These are phyloP conservation scores for Anisodus tanguticus DNA, from an alignment of 257 asterid genomes.

Conservation along the genomic window DNA sequence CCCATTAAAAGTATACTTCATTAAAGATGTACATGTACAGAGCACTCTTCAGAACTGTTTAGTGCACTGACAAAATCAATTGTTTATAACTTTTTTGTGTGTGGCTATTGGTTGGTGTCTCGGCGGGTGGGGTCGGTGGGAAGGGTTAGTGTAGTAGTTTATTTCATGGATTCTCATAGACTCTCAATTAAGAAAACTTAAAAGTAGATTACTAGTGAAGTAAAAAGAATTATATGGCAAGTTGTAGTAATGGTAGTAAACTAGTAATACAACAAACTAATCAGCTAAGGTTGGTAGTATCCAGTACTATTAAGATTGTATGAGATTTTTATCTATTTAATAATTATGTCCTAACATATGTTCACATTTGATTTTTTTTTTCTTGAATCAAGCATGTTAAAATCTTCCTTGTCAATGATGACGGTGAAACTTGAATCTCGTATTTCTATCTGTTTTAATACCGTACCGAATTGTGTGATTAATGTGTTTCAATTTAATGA, in stretches of 20 bases:
- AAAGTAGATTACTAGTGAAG: not conserved
- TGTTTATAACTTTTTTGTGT: no score
- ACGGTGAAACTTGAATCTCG: not conserved
- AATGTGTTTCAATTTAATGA: not conserved
- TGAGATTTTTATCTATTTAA: no score
- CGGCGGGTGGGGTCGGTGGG: no score
- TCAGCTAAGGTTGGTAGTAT: not conserved
- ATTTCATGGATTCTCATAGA: conserved; percentile 30
- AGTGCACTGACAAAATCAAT: not conserved
- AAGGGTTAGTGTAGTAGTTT: not conserved
- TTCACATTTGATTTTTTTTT: not conserved
- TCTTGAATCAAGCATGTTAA: not conserved
- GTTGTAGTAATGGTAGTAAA: not conserved
- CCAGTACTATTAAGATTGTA: no score
- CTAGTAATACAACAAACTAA: not conserved
- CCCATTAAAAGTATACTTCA: not conserved
- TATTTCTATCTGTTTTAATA: not conserved
- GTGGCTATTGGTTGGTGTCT: not conserved
- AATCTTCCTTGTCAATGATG: not conserved
- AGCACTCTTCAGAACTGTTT: not conserved
- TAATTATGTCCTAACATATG: not conserved
- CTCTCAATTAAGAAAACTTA: not conserved
- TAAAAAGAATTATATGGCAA: not conserved
- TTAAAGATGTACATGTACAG: not conserved
- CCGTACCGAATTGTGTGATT: not conserved